These are phyloP conservation scores for Teratosphaeria destructans DNA, from an alignment of 2,329 filamentous ascomycete genomes.

Conservation along the genomic window DNA sequence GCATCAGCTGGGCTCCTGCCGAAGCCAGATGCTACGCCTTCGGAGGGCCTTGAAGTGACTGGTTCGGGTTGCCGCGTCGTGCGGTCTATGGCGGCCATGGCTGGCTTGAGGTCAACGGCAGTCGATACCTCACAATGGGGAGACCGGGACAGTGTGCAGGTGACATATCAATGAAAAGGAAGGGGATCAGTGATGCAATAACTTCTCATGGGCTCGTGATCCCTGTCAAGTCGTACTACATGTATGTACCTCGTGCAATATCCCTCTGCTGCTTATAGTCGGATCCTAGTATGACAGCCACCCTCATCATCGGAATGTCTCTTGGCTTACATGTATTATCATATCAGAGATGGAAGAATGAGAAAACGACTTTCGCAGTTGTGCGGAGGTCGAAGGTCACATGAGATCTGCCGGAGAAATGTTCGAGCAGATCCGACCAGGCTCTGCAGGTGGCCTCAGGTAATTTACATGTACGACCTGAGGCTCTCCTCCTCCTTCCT, in stretches of 20 bases:
- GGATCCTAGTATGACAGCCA: background rate
- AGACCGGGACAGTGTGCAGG: background rate
- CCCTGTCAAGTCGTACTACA: background rate
- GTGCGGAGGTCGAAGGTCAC: too few species aligned
- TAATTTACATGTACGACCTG: too few species aligned
- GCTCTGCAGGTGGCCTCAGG: background rate
- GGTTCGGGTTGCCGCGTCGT: background rate
- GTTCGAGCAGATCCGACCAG: background rate
- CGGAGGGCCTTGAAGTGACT: background rate
- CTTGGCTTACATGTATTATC: background rate
- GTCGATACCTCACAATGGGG: background rate
- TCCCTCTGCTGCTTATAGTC: background rate
- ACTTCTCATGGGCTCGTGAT: background rate
- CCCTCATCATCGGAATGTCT: background rate
- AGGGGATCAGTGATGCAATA: background rate
- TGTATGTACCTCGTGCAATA: background rate
- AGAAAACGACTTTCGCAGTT: too few species aligned
- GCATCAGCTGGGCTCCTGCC: background rate
- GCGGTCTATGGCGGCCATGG: background rate
- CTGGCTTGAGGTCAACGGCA: background rate
- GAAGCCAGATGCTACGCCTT: background rate
- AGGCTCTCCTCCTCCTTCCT: background rate
- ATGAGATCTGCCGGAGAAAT: background rate
- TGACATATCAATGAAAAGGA: background rate
- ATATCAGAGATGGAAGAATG: too few species aligned